Base-by-base conservation (phyloP, 108 stramenopile species). In the Nitzschia sp. region DNA sequence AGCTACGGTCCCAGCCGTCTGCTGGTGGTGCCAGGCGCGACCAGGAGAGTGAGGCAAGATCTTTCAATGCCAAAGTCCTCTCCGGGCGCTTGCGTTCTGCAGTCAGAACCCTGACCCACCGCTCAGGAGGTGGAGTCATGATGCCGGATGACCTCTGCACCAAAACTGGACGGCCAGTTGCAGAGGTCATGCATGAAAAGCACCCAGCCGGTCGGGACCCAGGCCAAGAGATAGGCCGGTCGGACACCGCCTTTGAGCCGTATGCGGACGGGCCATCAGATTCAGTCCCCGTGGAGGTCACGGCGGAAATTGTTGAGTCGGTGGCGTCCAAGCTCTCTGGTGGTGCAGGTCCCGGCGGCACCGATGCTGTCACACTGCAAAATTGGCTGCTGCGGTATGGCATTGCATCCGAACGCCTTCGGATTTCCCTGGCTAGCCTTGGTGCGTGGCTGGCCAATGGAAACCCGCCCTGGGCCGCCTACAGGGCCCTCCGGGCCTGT, bases 401-500 rank as follows among this genome's bases (percentile, higher is more conserved):
- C 11, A 15, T 11, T 8, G 38, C 38, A 8, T 42, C 38, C 8
- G 38, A 42, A 15, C 38, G 38, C 15, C 38, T 42, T 8, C 8
- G 38, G 15, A 8, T 42, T 11, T 42, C 38, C 38, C 8, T 42
- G 38, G 38, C 38, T 8, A 11, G 11, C 38, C 8, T 42, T 42
- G 38, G 38, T 11, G 38, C 38, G 15, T 71, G 76, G 70, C 18
- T 77, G 28, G 53, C 76, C 33, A 80, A 74, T 42, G 19, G 30
- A 13, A 42, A 17, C 2, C 71, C 71, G 8, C 75, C 74, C 17
- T 81, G 71, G 46, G 80, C 75, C 9, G 54, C 71, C 23, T 64
- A 70, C 54, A n/a, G n/a, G n/a, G n/a, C n/a, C n/a, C n/a, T n/a
- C n/a, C n/a, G n/a, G n/a, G n/a, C n/a, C n/a, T n/a, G n/a, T 19